Conservation (phyloP, 306 rosid genomes). For the Glycine soja region DNA sequence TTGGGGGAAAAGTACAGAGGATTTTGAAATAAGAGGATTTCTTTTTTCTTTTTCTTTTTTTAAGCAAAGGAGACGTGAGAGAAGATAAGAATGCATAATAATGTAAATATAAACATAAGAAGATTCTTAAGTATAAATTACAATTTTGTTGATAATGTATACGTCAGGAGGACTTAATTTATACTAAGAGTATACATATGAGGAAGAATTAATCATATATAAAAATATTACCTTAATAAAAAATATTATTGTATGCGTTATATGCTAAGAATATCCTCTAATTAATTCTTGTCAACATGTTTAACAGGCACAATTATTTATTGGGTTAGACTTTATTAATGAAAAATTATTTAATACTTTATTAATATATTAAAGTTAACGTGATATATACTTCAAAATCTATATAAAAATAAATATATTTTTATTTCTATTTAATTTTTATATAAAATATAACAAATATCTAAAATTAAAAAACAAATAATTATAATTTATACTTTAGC, state of each 20-base stretch:
- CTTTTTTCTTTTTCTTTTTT: neutral
- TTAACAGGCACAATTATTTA: neutral
- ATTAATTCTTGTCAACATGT: neutral
- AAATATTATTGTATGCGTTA: neutral
- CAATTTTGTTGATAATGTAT: constrained; percentile 22
- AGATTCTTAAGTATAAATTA: constrained; percentile 15
- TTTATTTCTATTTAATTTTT: neutral
- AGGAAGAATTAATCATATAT: neutral
- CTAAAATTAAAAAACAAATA: neutral
- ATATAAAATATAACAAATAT: neutral
- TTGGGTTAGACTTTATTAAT: neutral
- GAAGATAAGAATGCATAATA: neutral
- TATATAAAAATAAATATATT: neutral
- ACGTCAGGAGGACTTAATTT: neutral
- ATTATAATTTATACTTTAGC: neutral
- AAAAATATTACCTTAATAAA: neutral
- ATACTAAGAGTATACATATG: neutral
- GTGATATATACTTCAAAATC: neutral
- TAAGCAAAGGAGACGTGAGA: neutral
- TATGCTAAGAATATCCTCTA: neutral
- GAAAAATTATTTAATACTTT: neutral
- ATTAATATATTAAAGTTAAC: neutral
- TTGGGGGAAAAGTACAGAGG: neutral
- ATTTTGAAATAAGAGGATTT: constrained; percentile 11
- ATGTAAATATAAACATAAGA: neutral